Percentiles rank a stretch among this genome's conserved stretches.
These are phyloP conservation scores for Sergeia podlipaevii DNA, from an alignment of 208 protist genomes.

Conservation along the genomic window DNA sequence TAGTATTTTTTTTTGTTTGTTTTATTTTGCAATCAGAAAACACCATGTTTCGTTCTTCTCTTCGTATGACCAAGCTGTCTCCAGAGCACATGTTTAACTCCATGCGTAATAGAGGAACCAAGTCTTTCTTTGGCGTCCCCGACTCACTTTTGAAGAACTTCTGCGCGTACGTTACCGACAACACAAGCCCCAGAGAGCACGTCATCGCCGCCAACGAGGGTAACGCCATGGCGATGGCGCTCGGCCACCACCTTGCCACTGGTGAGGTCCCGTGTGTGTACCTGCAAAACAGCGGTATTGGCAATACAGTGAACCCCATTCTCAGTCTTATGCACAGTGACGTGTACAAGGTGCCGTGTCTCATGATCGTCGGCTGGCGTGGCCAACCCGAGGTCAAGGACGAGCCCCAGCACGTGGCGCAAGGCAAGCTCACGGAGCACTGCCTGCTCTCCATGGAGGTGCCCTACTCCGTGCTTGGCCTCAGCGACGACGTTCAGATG, in stretches of 20 bases:
- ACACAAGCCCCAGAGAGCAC: slow-evolving; percentile 48
- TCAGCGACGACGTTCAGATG: slow-evolving; percentile 40
- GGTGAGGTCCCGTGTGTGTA: slow-evolving; percentile 66
- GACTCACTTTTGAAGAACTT: slow-evolving; percentile 81
- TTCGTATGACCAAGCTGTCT: slow-evolving; percentile 29
- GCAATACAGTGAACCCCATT: slow-evolving; percentile 75
- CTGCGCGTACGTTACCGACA: slow-evolving; percentile 70
- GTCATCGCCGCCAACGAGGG: slow-evolving; percentile 82
- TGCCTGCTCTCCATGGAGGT: slow-evolving; percentile 38
- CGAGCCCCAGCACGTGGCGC: slow-evolving; percentile 68
- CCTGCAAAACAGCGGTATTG: slow-evolving; percentile 73
- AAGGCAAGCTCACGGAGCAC: slow-evolving; percentile 53
- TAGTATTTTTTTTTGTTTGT: too few relatives aligned
- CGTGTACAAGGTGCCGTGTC: slow-evolving; percentile 73
- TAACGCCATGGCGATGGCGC: slow-evolving; percentile 74
- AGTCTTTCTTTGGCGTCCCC: slow-evolving; percentile 82
- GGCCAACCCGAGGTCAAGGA: slow-evolving; percentile 58
- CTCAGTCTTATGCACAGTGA: slow-evolving; percentile 60
- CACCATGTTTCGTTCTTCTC: too few relatives aligned
- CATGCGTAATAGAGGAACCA: slow-evolving; percentile 34
- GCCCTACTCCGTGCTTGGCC: slow-evolving; percentile 60
- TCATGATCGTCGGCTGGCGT: slow-evolving; percentile 82
- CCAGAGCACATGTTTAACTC: slow-evolving; percentile 41
- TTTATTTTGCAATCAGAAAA: too few relatives aligned
- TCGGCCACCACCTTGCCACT: slow-evolving; percentile 82